Conservation (phyloP, 768 basidiomycete genomes). For the Amanita rubescens region DNA sequence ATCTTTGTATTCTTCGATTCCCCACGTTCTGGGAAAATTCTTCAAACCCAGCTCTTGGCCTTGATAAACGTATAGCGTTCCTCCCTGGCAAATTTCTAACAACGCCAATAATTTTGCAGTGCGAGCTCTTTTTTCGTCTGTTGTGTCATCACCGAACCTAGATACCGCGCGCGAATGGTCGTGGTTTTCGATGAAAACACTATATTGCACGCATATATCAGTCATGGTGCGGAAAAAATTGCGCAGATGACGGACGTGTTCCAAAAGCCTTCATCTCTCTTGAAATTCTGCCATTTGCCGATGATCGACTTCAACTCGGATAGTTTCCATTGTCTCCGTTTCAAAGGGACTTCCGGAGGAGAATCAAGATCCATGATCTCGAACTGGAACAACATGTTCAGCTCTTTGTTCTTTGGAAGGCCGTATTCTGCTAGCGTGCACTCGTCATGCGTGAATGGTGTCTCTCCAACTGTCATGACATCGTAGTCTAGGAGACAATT, state of each 20-base stretch:
- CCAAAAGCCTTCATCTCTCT: conserved; percentile 58
- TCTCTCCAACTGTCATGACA: conserved; percentile 61
- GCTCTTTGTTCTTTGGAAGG: conserved; percentile 49
- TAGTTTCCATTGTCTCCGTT: conserved; percentile 42
- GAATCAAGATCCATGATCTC: conserved; percentile 55
- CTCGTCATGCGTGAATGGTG: conserved; percentile 49
- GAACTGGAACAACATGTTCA: conserved; percentile 62
- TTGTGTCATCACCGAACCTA: conserved; percentile 55
- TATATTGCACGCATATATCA: conserved; percentile 14
- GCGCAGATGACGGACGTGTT: conserved; percentile 39
- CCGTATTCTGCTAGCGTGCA: conserved; percentile 47
- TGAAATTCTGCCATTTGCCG: conserved; percentile 49
- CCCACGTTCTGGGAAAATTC: conserved; percentile 58
- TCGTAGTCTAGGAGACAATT: conserved; percentile 33
- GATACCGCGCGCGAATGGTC: conserved; percentile 60
- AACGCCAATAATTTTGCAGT: conserved; percentile 62
- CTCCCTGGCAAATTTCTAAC: conserved; percentile 51
- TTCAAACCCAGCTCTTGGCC: conserved; percentile 67
- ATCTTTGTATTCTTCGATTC: conserved; percentile 68
- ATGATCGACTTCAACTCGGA: conserved; percentile 42
- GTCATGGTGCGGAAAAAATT: conserved; percentile 6
- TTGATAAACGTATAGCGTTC: conserved; percentile 69
- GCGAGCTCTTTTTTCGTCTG: conserved; percentile 41
- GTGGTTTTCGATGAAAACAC: conserved; percentile 66
- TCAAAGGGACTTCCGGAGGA: conserved; percentile 31